phyloP scores from a whole-genome alignment of 352 stramenopile species.

The Peronospora belbahrii region DNA sequence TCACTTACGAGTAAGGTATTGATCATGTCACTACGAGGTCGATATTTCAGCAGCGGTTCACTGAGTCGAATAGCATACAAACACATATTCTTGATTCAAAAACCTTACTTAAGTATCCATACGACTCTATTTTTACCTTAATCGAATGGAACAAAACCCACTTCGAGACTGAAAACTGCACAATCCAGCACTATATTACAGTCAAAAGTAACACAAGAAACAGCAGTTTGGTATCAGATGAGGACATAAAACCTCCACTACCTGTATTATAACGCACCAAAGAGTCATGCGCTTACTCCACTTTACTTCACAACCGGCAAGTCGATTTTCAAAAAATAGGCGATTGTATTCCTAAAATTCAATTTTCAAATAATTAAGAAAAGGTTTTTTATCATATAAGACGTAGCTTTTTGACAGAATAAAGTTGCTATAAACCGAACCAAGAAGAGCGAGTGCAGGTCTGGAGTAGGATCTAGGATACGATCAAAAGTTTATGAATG shows the following conservation, averaged over 20 bases:
- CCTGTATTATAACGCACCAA: conserved; percentile 49
- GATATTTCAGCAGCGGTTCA: conserved; percentile 76
- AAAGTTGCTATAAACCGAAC: conserved; percentile 16
- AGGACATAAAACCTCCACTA: background rate
- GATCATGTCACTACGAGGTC: conserved; percentile 71
- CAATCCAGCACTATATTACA: conserved; percentile 65
- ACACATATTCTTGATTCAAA: too few relatives aligned
- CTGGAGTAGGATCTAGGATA: conserved; percentile 63
- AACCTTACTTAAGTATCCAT: background rate
- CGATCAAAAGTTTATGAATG: background rate
- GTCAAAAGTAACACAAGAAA: background rate
- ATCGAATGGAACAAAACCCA: conserved; percentile 78
- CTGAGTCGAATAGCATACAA: too few relatives aligned
- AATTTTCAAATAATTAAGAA: background rate
- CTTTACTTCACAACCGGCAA: conserved; percentile 77
- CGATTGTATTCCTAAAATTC: conserved; percentile 64
- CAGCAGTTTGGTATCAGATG: background rate
- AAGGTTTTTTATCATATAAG: too few relatives aligned
- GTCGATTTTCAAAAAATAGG: conserved; percentile 75
- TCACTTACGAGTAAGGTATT: conserved; percentile 72
- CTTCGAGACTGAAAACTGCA: conserved; percentile 69
- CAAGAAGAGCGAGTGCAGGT: conserved; percentile 69
- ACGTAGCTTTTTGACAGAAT: background rate
- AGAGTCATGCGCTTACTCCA: conserved; percentile 88
- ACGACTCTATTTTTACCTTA: conserved; percentile 37